Conservation (phyloP, 2,329 filamentous ascomycete species). For the Fonsecaea pugnacius region DNA sequence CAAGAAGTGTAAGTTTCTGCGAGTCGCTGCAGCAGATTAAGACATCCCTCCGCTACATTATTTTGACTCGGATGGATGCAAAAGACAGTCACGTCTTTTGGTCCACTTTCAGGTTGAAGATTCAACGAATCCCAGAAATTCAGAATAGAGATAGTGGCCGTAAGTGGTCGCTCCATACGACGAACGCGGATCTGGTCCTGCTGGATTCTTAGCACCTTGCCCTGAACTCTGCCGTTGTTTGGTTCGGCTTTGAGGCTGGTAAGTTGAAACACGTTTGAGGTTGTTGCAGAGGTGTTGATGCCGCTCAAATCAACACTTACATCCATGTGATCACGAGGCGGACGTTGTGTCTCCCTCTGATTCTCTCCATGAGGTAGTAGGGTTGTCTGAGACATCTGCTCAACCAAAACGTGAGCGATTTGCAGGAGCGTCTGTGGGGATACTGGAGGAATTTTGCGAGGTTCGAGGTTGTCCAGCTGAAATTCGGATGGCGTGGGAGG, state of each 20-base stretch:
- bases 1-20: constrained; percentile 61
- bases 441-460: background rate
- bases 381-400: constrained; percentile 50
- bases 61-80: constrained; percentile 59
- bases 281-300: constrained; percentile 30
- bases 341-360: background rate
- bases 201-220: constrained; percentile 47
- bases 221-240: constrained; percentile 39
- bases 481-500: constrained; percentile 20
- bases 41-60: constrained; percentile 51
- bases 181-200: constrained; percentile 60
- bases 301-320: constrained; percentile 47
- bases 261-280: constrained; percentile 26
- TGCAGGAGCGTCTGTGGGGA: constrained; percentile 15
- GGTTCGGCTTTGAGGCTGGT: constrained; percentile 33
- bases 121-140: constrained; percentile 66
- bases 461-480: background rate
- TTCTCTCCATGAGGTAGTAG: constrained; percentile 33
- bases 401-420: constrained; percentile 33
- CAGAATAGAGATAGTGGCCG: constrained; percentile 60
- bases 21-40: constrained; percentile 58
- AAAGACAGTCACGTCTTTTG: constrained; percentile 63
- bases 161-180: constrained; percentile 58
- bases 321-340: constrained; percentile 46
- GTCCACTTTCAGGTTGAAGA: constrained; percentile 59